Conservation (phyloP, 441 rosid species). For the Metrosideros polymorpha region DNA sequence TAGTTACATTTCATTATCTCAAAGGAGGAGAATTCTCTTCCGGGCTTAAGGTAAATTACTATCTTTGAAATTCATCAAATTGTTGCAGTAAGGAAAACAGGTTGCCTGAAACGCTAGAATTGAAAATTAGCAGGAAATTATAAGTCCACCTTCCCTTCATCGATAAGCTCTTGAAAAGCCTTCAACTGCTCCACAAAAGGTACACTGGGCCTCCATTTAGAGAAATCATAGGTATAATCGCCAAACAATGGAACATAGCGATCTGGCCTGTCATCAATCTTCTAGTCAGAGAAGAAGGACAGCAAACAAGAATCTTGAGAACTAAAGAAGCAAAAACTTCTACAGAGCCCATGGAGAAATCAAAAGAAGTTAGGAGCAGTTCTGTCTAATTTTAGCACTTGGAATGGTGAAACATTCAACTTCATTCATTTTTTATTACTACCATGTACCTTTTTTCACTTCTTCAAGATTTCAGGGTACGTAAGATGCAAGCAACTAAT, state of each 20-base stretch:
- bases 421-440: not conserved
- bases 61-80: not conserved
- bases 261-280: conserved; percentile 68
- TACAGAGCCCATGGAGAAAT: not conserved
- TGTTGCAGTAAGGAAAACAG: not conserved
- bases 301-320: not conserved
- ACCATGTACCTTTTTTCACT: not conserved
- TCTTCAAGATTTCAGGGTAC: not conserved
- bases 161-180: conserved; percentile 73
- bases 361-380: not conserved
- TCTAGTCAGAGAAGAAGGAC: not conserved
- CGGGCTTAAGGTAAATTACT: not conserved
- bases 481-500: not conserved
- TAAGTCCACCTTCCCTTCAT: conserved; percentile 73
- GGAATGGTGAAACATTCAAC: not conserved
- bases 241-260: conserved; percentile 88
- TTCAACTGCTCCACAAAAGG: conserved; percentile 78
- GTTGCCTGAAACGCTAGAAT: not conserved
- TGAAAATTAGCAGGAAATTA: not conserved
- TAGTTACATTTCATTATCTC: not conserved
- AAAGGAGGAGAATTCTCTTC: not conserved
- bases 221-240: conserved; percentile 42
- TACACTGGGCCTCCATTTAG: conserved; percentile 77
- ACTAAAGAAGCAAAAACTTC: not conserved
- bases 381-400: not conserved